phyloP scores from a whole-genome alignment of 805 yeast species.

The Kodamaea nitidulidarum region DNA sequence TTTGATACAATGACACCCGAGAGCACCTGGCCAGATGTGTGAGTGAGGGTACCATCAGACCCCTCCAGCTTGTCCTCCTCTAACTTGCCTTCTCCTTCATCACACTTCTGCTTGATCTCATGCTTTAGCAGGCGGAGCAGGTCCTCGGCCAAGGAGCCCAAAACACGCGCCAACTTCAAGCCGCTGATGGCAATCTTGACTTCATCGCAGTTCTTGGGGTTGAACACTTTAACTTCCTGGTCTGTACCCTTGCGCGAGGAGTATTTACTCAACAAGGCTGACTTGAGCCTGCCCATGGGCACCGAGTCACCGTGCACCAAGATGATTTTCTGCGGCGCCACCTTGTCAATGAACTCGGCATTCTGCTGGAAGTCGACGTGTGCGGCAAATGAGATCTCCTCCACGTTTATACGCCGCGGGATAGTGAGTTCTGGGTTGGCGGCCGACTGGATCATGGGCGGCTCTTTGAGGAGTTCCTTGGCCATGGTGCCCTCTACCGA shows the following conservation, averaged over 20 bases:
- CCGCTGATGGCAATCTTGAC: constrained; percentile 77
- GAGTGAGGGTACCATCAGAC: constrained; percentile 8
- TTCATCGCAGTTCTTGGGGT: constrained; percentile 87
- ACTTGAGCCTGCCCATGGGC: constrained; percentile 97
- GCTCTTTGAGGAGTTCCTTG: constrained; percentile 80
- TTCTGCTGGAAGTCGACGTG: constrained; percentile 97
- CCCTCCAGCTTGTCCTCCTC: constrained; percentile 22
- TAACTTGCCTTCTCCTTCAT: constrained; percentile 34
- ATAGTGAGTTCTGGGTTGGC: constrained; percentile 77
- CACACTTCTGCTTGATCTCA: constrained; percentile 59
- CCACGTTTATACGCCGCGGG: constrained; percentile 83
- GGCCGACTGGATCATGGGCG: constrained; percentile 81
- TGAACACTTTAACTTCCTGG: constrained; percentile 84
- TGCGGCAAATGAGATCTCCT: constrained; percentile 98
- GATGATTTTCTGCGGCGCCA: constrained; percentile 80
- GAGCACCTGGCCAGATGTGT: constrained; percentile 32
- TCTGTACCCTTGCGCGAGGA: constrained; percentile 77
- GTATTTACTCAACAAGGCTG: constrained; percentile 86
- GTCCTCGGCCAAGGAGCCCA: constrained; percentile 50
- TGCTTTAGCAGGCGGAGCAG: constrained; percentile 32
- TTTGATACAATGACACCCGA: constrained; percentile 88
- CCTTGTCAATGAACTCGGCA: constrained; percentile 81
- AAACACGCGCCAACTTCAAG: constrained; percentile 71
- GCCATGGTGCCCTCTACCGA: constrained; percentile 99
- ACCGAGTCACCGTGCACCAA: constrained; percentile 96